These are phyloP conservation scores for Myriosclerotinia scirpicola DNA, from an alignment of 2,329 filamentous ascomycete species.

Conservation along the genomic window DNA sequence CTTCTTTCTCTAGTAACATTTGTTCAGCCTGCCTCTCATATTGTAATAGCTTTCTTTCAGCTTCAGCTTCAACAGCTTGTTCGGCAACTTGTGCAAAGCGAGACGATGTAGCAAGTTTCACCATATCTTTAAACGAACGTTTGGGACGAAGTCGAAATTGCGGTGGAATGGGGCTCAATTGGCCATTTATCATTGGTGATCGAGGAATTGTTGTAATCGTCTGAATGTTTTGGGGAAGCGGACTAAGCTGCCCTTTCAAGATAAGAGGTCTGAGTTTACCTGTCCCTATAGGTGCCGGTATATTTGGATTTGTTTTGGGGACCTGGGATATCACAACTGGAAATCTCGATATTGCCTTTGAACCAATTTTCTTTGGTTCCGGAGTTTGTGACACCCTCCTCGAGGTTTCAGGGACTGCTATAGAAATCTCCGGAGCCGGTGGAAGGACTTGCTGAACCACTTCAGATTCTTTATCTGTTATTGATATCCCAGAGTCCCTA, in stretches of 20 bases:
- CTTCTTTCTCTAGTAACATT: constrained; percentile 26
- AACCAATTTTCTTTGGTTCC: neutral
- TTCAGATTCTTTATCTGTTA: neutral
- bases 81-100: constrained; percentile 18
- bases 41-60: constrained; percentile 22
- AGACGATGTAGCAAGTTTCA: constrained; percentile 1
- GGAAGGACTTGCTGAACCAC: neutral
- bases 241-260: neutral
- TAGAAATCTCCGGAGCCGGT: neutral
- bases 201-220: neutral
- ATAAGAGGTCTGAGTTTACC: neutral
- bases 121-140: constrained; percentile 21
- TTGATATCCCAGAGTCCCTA: neutral
- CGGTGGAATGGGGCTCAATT: constrained; percentile 4
- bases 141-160: constrained; percentile 16
- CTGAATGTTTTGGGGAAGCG: neutral
- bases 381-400: neutral
- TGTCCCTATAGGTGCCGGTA: neutral
- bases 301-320: neutral
- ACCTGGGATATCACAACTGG: neutral
- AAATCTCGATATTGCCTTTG: neutral
- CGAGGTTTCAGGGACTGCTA: neutral
- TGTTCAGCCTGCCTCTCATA: constrained; percentile 25
- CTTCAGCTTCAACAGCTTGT: constrained; percentile 23
- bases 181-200: constrained; percentile 7